phyloP scores from a whole-genome alignment of 2,329 filamentous ascomycete genomes.

The Colletotrichum noveboracense region DNA sequence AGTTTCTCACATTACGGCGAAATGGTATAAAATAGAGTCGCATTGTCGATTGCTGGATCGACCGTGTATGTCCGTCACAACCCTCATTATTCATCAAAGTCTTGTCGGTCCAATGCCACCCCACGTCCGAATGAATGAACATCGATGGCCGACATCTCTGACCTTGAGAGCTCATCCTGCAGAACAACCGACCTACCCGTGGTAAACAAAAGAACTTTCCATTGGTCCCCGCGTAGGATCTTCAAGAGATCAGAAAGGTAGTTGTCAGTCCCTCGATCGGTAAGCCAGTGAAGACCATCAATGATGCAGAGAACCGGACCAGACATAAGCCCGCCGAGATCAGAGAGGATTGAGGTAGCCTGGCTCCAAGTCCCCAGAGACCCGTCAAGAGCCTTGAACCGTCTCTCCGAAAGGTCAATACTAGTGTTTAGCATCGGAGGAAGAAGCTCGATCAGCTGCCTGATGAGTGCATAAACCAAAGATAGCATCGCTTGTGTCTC shows the following conservation, averaged over 20 bases:
- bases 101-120: neutral
- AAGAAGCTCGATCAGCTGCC: conserved; percentile 21
- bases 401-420: neutral
- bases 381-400: neutral
- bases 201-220: neutral
- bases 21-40: accelerated
- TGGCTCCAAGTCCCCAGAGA: neutral
- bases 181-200: neutral
- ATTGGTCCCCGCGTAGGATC: neutral
- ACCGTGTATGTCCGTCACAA: no score
- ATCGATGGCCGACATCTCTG: neutral
- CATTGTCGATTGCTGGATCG: no score
- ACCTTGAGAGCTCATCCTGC: neutral
- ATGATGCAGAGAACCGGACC: neutral
- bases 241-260: neutral
- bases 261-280: neutral
- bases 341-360: neutral
- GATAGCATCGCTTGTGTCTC: neutral
- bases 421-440: neutral
- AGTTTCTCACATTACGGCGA: no score
- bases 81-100: neutral
- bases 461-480: conserved; percentile 2
- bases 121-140: neutral
- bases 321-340: neutral
- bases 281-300: neutral